Conservation (phyloP, 257 asterid genomes). For the Jaltomata sinuosa region DNA sequence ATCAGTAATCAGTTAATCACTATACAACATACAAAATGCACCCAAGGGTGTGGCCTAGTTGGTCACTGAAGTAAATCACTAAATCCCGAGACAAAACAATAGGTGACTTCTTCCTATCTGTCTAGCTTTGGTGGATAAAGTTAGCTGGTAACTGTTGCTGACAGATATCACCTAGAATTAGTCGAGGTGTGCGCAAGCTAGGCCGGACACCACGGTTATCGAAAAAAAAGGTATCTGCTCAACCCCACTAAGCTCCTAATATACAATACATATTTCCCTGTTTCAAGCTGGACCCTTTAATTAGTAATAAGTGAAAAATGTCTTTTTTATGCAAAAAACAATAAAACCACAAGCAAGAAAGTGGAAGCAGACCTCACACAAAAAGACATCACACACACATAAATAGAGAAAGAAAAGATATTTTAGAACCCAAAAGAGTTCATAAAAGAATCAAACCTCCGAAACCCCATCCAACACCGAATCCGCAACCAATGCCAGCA, state of each 20-base stretch:
- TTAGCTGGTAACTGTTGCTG: too few species aligned
- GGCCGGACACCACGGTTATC: too few species aligned
- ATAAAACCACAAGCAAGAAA: not conserved
- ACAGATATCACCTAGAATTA: too few species aligned
- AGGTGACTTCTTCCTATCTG: too few species aligned
- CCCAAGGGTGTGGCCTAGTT: too few species aligned
- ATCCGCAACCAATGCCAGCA: slow-evolving; percentile 81
- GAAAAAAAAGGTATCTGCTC: too few species aligned
- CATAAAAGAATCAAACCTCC: slow-evolving; percentile 43
- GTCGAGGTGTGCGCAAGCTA: too few species aligned
- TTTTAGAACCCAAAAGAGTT: not conserved
- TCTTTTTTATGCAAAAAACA: not conserved
- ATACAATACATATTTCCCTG: not conserved
- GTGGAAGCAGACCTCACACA: not conserved
- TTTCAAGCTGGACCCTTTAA: not conserved
- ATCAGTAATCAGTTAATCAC: not conserved
- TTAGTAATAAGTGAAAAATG: not conserved
- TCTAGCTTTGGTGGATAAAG: too few species aligned
- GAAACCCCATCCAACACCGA: slow-evolving; percentile 91
- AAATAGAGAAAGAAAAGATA: not conserved
- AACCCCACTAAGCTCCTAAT: not conserved
- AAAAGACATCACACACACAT: too few species aligned
- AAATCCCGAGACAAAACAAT: too few species aligned
- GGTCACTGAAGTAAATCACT: too few species aligned
- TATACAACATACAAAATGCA: too few species aligned